A percentile compares a stretch with the other conserved stretches of the same genome.
phyloP scores from a whole-genome alignment of 1,284 basidiomycete genomes.

The Microbotryum intermedium region DNA sequence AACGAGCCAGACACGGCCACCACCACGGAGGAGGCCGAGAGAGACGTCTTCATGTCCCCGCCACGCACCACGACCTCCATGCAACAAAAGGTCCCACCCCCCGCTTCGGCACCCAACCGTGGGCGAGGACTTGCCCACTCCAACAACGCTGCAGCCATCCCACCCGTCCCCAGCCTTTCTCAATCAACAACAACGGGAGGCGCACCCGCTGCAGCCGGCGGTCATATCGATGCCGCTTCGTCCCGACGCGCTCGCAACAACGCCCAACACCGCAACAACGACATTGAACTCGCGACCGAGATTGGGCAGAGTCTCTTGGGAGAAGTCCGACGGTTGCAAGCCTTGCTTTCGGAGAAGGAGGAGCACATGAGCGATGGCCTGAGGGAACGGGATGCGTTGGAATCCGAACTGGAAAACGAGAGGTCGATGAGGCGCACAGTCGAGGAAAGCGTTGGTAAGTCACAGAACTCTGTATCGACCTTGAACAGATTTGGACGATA shows the following conservation, averaged over 20 bases:
- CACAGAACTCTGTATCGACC: neutral
- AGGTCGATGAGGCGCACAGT: slow-evolving; percentile 53
- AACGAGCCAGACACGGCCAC: neutral
- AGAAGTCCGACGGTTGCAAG: slow-evolving; percentile 79
- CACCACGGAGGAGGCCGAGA: neutral
- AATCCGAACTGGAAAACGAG: slow-evolving; percentile 52
- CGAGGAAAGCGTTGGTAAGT: slow-evolving; percentile 65
- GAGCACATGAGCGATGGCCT: slow-evolving; percentile 76
- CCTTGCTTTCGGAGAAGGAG: slow-evolving; percentile 75
- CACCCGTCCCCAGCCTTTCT: slow-evolving; percentile 13
- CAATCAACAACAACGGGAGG: slow-evolving; percentile 6
- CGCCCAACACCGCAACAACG: slow-evolving; percentile 40
- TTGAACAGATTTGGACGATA: slow-evolving; percentile 2
- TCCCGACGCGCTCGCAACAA: slow-evolving; percentile 43
- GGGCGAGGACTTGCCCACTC: neutral
- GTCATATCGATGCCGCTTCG: slow-evolving; percentile 22
- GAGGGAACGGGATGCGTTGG: slow-evolving; percentile 73
- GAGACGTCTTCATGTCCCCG: neutral
- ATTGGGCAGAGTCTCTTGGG: slow-evolving; percentile 82
- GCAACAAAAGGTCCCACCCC: neutral
- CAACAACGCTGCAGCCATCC: slow-evolving; percentile 14
- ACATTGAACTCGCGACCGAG: slow-evolving; percentile 83
- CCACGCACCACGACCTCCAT: neutral
- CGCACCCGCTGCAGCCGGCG: slow-evolving; percentile 4
- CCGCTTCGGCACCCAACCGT: too few species aligned